Percentiles rank a stretch among this genome's conserved stretches.
These are phyloP conservation scores for Penicillium nucicola DNA, from an alignment of 495 filamentous ascomycete genomes.

Conservation along the genomic window DNA sequence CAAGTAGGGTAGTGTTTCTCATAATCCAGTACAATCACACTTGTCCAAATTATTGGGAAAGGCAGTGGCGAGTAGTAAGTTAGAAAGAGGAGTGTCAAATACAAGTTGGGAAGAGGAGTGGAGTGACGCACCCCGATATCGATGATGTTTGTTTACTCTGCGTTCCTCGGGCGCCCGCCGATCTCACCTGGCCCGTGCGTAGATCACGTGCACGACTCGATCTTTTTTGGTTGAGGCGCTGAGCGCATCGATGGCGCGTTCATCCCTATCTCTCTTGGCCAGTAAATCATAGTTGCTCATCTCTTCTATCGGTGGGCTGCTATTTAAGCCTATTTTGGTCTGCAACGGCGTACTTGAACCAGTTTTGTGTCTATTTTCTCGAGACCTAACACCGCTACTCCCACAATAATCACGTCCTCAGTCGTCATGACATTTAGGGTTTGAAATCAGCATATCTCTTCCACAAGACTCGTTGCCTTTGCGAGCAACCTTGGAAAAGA, in stretches of 20 bases:
- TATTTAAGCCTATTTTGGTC: too few relatives aligned
- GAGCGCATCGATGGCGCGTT: not conserved
- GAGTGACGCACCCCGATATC: conserved; percentile 20
- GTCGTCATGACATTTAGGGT: not conserved
- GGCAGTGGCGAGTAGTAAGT: too few relatives aligned
- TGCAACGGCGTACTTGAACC: not conserved
- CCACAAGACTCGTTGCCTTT: not conserved
- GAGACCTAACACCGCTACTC: not conserved
- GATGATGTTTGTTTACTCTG: conserved; percentile 42
- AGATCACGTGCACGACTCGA: conserved; percentile 26
- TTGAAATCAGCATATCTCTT: not conserved
- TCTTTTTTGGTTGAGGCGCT: conserved; percentile 22
- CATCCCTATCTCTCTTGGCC: not conserved
- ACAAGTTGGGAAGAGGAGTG: conserved; percentile 8
- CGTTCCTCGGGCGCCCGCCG: conserved; percentile 38
- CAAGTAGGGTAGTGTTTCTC: conserved; percentile 8
- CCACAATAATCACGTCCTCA: not conserved
- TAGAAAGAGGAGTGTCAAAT: conserved; percentile 1
- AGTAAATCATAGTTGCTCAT: not conserved
- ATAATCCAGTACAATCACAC: conserved; percentile 10
- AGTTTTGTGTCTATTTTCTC: not conserved
- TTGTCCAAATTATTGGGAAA: not conserved
- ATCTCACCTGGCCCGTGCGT: conserved; percentile 27
- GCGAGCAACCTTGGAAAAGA: not conserved
- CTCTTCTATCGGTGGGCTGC: not conserved